A percentile compares a stretch with the other conserved stretches of the same genome.
Conservation (phyloP, 2,329 filamentous ascomycete species). For the Cladosporium cucumerinum region DNA sequence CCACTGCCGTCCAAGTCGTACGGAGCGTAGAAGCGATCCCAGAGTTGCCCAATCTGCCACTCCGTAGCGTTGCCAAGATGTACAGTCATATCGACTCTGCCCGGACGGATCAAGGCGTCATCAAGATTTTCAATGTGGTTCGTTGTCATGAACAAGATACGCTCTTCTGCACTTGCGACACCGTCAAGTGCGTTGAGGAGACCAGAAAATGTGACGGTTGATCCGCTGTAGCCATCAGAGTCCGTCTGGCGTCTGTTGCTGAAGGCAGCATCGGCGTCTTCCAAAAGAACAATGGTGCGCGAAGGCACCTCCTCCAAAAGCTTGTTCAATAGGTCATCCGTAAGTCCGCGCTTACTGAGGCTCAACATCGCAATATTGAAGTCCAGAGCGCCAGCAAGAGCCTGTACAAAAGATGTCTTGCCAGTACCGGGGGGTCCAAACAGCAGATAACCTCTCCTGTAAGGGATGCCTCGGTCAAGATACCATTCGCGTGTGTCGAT, state of each 20-base stretch:
- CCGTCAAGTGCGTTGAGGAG: slow-evolving; percentile 72
- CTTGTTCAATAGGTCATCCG: slow-evolving; percentile 82
- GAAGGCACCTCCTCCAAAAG: slow-evolving; percentile 81
- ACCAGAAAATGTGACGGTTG: slow-evolving; percentile 91
- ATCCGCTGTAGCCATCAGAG: slow-evolving; percentile 77
- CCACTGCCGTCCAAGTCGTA: slow-evolving; percentile 63
- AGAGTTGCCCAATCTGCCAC: slow-evolving; percentile 81
- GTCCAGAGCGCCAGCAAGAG: slow-evolving; percentile 85
- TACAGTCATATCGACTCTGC: slow-evolving; percentile 89
- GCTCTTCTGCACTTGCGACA: slow-evolving; percentile 89
- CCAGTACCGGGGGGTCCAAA: slow-evolving; percentile 88
- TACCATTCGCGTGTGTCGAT: slow-evolving; percentile 80
- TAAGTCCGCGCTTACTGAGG: slow-evolving; percentile 82
- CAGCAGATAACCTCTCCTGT: slow-evolving; percentile 81
- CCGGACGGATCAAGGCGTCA: slow-evolving; percentile 83
- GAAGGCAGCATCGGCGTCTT: slow-evolving; percentile 91
- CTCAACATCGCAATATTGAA: slow-evolving; percentile 93
- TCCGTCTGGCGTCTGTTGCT: slow-evolving; percentile 74
- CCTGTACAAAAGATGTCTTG: slow-evolving; percentile 95
- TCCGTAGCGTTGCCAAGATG: slow-evolving; percentile 82
- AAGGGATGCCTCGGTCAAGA: slow-evolving; percentile 89
- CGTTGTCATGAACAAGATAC: slow-evolving; percentile 89
- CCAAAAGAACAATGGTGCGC: slow-evolving; percentile 76
- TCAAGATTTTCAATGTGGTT: slow-evolving; percentile 91
- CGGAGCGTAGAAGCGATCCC: slow-evolving; percentile 92